Base-by-base conservation (phyloP, 2,329 filamentous ascomycete genomes). In the Pyrenophora seminiperda region DNA sequence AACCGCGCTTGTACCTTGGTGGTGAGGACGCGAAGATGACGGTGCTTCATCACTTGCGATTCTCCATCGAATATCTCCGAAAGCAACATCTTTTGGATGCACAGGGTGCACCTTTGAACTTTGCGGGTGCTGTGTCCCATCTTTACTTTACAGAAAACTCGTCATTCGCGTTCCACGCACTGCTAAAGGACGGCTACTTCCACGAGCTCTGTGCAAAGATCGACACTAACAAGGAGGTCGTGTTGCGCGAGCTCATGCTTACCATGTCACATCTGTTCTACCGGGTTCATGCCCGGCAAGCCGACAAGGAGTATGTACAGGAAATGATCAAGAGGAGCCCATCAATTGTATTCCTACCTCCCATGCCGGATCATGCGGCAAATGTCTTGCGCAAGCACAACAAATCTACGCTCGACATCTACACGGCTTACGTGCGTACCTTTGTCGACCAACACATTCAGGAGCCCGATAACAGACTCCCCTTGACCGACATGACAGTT, bases 51-150 rank as follows among this genome's bases (percentile, higher is more conserved):
- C 88, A 92, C 63, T 71, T 93, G 5, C 82, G 89, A 3, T 93
- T 93, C 69, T 91, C 88, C 0, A 88, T 93, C 36, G 89, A 93
- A 57, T 93, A 91, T 60, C 78, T 93, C 1, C 81, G 88, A 15
- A 78, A 86, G 29, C 86, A 91, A 59, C 77, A 82, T 34, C 80
- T 93, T 0, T 76, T 93, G 7, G 83, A 82, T 3, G 68, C 75
- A 0, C 67, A 73, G 1, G 89, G 89, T 37, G 75, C 71, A 1
- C 88, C 89, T 0, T 73, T 91, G 10, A 89, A 92, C 66, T 90
- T 92, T 65, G 83, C 89, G 0, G 84, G 85, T 0, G 77, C 84
- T 3, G 81, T 91, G 0, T 83, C 84, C 0, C 88, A 91, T 70
- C 74, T 93, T 1, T 91, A 91, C 73, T 91, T 86, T 61, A 88